A percentile compares a stretch with the other conserved stretches of the same genome.
Evolutionary conservation across 139 green algal genomes (phyloP).

Genomic region (Eudorina sp.): DNA sequence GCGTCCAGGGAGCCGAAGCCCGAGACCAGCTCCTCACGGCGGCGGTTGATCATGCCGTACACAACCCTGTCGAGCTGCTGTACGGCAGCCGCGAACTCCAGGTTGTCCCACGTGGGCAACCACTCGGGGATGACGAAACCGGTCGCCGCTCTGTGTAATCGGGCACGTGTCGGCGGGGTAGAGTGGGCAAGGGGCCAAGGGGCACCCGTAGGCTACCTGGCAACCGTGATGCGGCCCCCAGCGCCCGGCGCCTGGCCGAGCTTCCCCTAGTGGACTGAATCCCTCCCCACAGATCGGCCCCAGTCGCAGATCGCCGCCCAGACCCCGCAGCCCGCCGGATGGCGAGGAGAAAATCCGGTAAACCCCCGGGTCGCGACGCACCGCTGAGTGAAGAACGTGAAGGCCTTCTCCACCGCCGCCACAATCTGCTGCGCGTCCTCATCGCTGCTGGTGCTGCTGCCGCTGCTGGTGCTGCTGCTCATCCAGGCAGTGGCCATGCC

Average conservation of each 20-base stretch:
- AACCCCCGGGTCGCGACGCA: too few relatives aligned
- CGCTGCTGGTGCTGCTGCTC: background rate
- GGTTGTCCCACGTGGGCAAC: constrained; percentile 88
- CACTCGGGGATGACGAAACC: constrained; percentile 84
- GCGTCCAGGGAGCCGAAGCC: background rate
- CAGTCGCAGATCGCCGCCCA: too few relatives aligned
- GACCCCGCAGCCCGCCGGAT: too few relatives aligned
- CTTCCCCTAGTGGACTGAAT: too few relatives aligned
- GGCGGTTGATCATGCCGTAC: constrained; percentile 81
- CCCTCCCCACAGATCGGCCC: too few relatives aligned
- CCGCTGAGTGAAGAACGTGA: constrained; percentile 80
- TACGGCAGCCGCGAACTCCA: constrained; percentile 83
- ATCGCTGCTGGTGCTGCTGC: background rate
- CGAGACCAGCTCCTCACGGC: constrained; percentile 37
- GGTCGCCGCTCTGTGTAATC: constrained; percentile 40
- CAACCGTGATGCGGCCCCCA: too few relatives aligned
- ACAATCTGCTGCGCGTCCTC: constrained; percentile 55
- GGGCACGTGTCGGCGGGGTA: too few relatives aligned
- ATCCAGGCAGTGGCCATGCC: too few relatives aligned
- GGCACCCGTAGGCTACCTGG: too few relatives aligned
- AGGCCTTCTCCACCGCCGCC: constrained; percentile 70
- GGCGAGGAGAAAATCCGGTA: too few relatives aligned
- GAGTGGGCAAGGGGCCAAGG: too few relatives aligned
- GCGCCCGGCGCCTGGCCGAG: too few relatives aligned
- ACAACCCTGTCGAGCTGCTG: constrained; percentile 81